Base-by-base conservation (phyloP, 306 rosid species). In the Citrullus amarus region DNA sequence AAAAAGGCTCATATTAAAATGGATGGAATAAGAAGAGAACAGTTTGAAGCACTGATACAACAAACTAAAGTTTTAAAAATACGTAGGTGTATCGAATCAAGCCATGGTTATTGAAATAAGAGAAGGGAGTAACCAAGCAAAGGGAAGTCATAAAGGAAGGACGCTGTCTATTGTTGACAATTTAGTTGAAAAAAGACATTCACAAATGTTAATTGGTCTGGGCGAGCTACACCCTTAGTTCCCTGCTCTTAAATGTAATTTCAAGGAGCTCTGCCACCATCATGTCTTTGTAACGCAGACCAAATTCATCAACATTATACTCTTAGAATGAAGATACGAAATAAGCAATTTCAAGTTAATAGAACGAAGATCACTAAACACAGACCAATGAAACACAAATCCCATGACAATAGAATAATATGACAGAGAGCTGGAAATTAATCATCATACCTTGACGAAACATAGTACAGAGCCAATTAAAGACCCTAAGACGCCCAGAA, bases 401-500 rank as follows among this genome's bases (percentile, higher is more conserved):
- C 61, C 44, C 30, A 30, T 5, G 60, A 30, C 38, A 72, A 30
- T 2, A 48, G 41, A 71, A 71, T 28, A 8, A 8, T 46, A 25
- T 9, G 61, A 25, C 13, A 73, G 76, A 80, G 79, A 25, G 57
- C 28, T 9, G 20, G 30, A 16, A 84, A 2, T 10, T 36, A 74
- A 54, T 34, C 78, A 53, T 0, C 71, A 66, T 90, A 95, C 98
- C 97, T 91, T 92, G 79, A 92, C 66, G 81, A 89, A 95, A 82
- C 98, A 95, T 6, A 91, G 84, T 75, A 92, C 0, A 9, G 98
- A 92, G 48, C 97, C 97, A 81, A 84, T 39, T 63, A 95, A 85
- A 83, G 97, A 91, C 30, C 98, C 97, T n/a, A 92, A 77, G 36
- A 92, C 98, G 77, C 97, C 98, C 54, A 95, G 80, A 83, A 89